Evolutionary conservation across 2,329 filamentous ascomycete genomes (phyloP).

Genomic region (Malbranchea zuffiana): DNA sequence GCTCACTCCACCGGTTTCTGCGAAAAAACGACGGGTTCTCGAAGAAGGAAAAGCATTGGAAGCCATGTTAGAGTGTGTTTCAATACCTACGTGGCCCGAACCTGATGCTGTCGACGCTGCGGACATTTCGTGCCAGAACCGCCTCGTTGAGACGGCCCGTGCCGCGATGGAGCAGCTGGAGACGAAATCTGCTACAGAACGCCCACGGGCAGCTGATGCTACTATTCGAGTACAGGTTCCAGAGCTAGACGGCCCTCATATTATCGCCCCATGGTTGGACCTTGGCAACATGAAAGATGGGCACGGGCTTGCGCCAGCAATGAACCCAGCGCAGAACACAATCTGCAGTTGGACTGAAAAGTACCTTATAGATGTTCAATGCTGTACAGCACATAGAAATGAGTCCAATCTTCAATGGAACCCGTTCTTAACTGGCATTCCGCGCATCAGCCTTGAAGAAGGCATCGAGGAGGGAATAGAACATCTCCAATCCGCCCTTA

Average conservation of each 20-base stretch:
- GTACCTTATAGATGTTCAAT: neutral
- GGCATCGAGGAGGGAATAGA: neutral
- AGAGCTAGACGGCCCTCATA: conserved; percentile 33
- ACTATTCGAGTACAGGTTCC: conserved; percentile 41
- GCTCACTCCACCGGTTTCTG: conserved; percentile 33
- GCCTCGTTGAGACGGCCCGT: conserved; percentile 26
- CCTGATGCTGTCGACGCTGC: neutral
- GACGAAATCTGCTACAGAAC: conserved; percentile 32
- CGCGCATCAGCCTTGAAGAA: neutral
- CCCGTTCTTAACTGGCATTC: conserved; percentile 4
- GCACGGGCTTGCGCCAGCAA: neutral
- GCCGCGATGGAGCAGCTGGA: conserved; percentile 22
- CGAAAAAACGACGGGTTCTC: conserved; percentile 22
- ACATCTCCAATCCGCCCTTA: neutral
- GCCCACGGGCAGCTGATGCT: conserved; percentile 37
- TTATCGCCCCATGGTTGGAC: conserved; percentile 38
- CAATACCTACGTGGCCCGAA: neutral
- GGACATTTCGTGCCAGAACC: conserved; percentile 15
- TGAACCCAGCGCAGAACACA: neutral
- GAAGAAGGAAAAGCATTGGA: neutral
- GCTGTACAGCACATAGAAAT: neutral
- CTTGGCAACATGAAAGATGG: neutral
- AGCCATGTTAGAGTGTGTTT: conserved; percentile 1
- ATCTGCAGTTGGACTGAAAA: neutral
- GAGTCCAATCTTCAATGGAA: conserved; percentile 8